Evolutionary conservation across 1,139 yeast species (phyloP).

Genomic region (Martiniozyma asiatica): DNA sequence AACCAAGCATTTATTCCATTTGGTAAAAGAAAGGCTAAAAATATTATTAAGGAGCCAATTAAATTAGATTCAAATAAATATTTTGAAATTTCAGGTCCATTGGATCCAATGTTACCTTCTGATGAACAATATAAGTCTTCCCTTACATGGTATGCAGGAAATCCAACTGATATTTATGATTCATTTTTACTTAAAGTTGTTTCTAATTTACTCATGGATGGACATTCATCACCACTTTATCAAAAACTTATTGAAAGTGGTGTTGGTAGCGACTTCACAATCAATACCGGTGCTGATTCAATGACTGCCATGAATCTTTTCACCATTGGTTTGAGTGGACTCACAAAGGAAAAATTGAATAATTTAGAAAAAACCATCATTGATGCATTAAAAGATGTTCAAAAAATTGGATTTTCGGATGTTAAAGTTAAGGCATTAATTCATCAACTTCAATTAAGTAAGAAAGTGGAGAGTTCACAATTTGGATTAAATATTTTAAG

Average conservation of each 20-base stretch:
- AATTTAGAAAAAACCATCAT: slow-evolving; percentile 31
- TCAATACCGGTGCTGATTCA: slow-evolving; percentile 80
- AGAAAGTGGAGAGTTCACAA: slow-evolving; percentile 80
- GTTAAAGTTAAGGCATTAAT: slow-evolving; percentile 71
- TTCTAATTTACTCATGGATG: slow-evolving; percentile 68
- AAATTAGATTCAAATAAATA: slow-evolving; percentile 24
- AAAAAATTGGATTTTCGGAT: slow-evolving; percentile 38
- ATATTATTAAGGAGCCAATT: slow-evolving; percentile 31
- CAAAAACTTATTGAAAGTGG: slow-evolving; percentile 77
- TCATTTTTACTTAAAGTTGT: slow-evolving; percentile 66
- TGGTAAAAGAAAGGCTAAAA: slow-evolving; percentile 32
- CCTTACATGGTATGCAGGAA: slow-evolving; percentile 77
- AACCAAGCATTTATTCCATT: slow-evolving; percentile 39
- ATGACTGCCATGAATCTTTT: slow-evolving; percentile 70
- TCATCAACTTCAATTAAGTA: slow-evolving; percentile 74
- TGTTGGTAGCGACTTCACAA: slow-evolving; percentile 74
- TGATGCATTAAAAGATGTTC: slow-evolving; percentile 33
- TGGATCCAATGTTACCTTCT: slow-evolving; percentile 69
- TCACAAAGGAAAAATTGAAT: slow-evolving; percentile 38
- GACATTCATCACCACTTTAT: slow-evolving; percentile 85
- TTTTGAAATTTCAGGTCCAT: slow-evolving; percentile 53
- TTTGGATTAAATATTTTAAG: slow-evolving; percentile 76
- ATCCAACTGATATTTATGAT: slow-evolving; percentile 56
- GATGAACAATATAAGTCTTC: slow-evolving; percentile 69
- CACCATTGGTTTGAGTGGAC: slow-evolving; percentile 78